Conservation (phyloP, 1,284 basidiomycete genomes). For the Naganishia albida region DNA sequence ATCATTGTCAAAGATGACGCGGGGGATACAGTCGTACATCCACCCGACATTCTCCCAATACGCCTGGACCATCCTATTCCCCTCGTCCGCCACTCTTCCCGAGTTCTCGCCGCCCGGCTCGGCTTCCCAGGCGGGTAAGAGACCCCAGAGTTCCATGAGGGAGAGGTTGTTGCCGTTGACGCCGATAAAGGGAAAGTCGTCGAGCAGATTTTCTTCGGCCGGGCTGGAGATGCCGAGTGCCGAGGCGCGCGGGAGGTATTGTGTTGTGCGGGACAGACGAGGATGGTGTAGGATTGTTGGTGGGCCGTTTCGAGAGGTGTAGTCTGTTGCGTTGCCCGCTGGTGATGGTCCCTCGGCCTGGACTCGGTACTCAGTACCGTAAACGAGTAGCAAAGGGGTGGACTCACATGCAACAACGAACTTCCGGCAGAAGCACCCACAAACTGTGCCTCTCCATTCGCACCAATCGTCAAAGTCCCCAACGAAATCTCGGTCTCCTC, state of each 20-base stretch:
- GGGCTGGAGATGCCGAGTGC: constrained; percentile 19
- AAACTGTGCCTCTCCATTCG: constrained; percentile 47
- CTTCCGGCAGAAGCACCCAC: constrained; percentile 48
- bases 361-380: not conserved
- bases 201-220: constrained; percentile 21
- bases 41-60: constrained; percentile 55
- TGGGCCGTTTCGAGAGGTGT: constrained; percentile 20
- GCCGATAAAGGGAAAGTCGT: constrained; percentile 32
- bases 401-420: constrained; percentile 43
- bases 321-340: constrained; percentile 18
- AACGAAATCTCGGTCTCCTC: constrained; percentile 42
- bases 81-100: constrained; percentile 18
- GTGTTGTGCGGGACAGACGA: constrained; percentile 10
- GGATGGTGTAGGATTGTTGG: constrained; percentile 23
- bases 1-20: constrained; percentile 48
- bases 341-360: constrained; percentile 22
- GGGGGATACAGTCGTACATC: constrained; percentile 47
- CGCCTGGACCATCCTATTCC: constrained; percentile 36
- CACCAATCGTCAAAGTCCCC: constrained; percentile 49
- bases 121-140: constrained; percentile 48
- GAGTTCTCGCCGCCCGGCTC: constrained; percentile 5
- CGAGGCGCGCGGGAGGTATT: constrained; percentile 19
- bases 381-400: not conserved
- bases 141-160: constrained; percentile 38
- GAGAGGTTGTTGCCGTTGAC: constrained; percentile 25